Conservation (phyloP, 257 asterid species). For the Przewalskia tangutica region DNA sequence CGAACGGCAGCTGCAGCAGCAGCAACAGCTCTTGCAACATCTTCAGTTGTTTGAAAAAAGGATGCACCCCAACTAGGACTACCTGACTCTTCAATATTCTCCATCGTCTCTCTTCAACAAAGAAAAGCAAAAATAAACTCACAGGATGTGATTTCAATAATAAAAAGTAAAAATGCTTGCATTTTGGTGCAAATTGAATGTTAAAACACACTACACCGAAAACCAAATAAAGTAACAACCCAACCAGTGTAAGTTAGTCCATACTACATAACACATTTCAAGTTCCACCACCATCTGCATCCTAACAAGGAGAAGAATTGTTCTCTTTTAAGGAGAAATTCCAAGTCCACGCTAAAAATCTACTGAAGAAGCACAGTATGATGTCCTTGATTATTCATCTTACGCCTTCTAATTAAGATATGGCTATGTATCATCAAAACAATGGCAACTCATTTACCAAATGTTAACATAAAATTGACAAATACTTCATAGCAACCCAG, state of each 20-base stretch:
- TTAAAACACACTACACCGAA: neutral
- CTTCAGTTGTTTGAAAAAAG: conserved; percentile 82
- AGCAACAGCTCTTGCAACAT: conserved; percentile 91
- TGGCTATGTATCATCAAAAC: neutral
- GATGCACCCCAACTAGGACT: conserved; percentile 93
- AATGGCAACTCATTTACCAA: neutral
- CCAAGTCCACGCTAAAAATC: neutral
- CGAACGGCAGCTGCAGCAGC: conserved; percentile 89
- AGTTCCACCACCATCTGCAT: neutral
- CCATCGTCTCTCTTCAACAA: conserved; percentile 48
- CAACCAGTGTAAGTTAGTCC: neutral
- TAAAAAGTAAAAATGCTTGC: neutral
- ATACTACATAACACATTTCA: neutral
- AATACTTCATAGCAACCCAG: neutral
- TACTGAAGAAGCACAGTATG: neutral
- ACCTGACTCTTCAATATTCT: conserved; percentile 63
- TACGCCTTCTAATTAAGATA: neutral
- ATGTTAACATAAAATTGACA: neutral
- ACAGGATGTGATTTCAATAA: neutral
- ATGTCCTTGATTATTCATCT: neutral
- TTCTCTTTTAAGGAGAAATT: neutral
- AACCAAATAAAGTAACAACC: neutral
- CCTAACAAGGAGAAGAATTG: neutral
- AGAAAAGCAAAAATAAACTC: neutral
- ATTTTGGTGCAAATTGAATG: neutral